phyloP scores from a whole-genome alignment of 1,139 yeast genomes.

The Blastobotrys arbuscula region DNA sequence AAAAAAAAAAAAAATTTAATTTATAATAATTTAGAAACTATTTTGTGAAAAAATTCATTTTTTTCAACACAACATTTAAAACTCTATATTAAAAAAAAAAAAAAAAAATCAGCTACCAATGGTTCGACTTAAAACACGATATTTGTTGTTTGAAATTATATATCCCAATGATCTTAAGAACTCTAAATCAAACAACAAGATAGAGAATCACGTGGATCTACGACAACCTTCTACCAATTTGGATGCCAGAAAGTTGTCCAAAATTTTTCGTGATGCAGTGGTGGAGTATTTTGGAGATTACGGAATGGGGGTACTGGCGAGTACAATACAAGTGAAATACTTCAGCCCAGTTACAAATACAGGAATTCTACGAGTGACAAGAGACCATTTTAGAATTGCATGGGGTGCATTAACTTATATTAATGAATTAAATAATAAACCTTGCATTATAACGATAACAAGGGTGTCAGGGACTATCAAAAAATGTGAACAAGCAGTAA shows the following conservation, averaged over 20 bases:
- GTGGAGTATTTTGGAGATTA: slow-evolving; percentile 68
- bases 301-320: slow-evolving; percentile 64
- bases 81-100: background rate
- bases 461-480: slow-evolving; percentile 86
- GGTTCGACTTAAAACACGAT: slow-evolving; percentile 87
- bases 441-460: slow-evolving; percentile 54
- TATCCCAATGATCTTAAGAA: slow-evolving; percentile 44
- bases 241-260: slow-evolving; percentile 24
- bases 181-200: slow-evolving; percentile 36
- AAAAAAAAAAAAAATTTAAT: background rate
- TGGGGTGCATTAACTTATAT: slow-evolving; percentile 68
- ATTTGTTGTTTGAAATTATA: slow-evolving; percentile 70
- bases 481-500: slow-evolving; percentile 64
- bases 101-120: slow-evolving; percentile 35
- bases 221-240: slow-evolving; percentile 21
- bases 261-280: slow-evolving; percentile 49
- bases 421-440: slow-evolving; percentile 46
- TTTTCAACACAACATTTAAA: background rate
- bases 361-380: slow-evolving; percentile 74
- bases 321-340: slow-evolving; percentile 59
- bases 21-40: background rate
- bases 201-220: slow-evolving; percentile 15
- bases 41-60: background rate
- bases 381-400: slow-evolving; percentile 58
- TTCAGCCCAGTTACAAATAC: slow-evolving; percentile 77